These are phyloP conservation scores for Xylaria venustula DNA, from an alignment of 495 filamentous ascomycete genomes.

Conservation along the genomic window DNA sequence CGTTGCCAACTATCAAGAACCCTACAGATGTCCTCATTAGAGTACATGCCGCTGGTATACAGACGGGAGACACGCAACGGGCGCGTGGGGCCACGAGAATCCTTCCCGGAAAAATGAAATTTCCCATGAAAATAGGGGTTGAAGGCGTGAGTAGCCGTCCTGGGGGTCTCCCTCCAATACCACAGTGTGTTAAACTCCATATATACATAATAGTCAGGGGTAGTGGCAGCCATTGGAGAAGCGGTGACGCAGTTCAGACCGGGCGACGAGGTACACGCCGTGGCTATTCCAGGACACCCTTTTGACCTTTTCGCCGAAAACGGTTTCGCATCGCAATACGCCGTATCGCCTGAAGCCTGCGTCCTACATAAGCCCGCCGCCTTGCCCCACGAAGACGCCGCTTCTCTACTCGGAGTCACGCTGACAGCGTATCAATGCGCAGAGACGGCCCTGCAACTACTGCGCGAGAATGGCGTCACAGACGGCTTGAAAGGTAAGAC, in stretches of 20 bases:
- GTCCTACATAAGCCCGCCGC: conserved; percentile 40
- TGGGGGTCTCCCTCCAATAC: not conserved
- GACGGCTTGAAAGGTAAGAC: conserved; percentile 51
- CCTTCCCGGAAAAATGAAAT: conserved; percentile 19
- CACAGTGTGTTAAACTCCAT: not conserved
- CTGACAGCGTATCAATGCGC: conserved; percentile 34
- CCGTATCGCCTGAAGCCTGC: conserved; percentile 23
- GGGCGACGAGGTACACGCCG: conserved; percentile 53
- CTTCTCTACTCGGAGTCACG: conserved; percentile 41
- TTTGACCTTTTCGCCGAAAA: conserved; percentile 18
- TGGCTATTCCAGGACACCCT: conserved; percentile 20
- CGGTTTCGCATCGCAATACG: conserved; percentile 41
- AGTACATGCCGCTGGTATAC: conserved; percentile 48
- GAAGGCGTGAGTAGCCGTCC: conserved; percentile 17
- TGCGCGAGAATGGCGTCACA: conserved; percentile 34
- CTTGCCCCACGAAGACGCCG: conserved; percentile 31
- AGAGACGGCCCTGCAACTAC: conserved; percentile 31
- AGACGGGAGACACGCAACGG: conserved; percentile 52
- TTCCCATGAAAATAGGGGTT: conserved; percentile 28
- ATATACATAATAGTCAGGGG: conserved; percentile 32
- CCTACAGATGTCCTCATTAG: conserved; percentile 50
- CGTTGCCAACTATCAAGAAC: conserved; percentile 38
- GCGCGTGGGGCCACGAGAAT: conserved; percentile 27
- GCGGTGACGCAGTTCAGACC: conserved; percentile 41
- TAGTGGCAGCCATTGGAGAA: conserved; percentile 43